Conservation (phyloP, 139 green algal genomes). For the Chlorella ohadii region DNA sequence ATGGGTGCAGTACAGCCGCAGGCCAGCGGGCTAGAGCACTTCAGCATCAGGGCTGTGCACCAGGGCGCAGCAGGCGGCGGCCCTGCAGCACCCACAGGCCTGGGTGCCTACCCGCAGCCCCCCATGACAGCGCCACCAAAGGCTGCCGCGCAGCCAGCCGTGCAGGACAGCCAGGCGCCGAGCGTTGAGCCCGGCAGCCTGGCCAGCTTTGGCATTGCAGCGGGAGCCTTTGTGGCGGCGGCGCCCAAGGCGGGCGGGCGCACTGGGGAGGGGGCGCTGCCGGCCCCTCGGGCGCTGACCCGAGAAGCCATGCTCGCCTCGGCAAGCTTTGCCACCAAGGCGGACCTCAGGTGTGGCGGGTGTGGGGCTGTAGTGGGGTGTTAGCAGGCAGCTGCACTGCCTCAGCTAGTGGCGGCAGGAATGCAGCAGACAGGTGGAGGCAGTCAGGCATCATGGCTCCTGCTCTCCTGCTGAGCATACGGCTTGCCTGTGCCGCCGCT, state of each 20-base stretch:
- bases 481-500: no score
- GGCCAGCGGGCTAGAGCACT: background rate
- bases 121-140: constrained; percentile 23
- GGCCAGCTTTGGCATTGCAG: constrained; percentile 25
- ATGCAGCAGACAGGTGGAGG: no score
- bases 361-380: background rate
- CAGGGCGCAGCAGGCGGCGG: background rate
- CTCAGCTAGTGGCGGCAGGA: no score
- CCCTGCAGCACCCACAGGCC: background rate
- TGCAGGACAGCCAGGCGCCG: background rate
- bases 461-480: no score
- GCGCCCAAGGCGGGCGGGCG: background rate
- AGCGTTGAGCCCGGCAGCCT: background rate
- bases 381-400: background rate
- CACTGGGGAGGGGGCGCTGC: background rate
- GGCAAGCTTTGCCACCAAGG: background rate
- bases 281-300: background rate
- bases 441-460: no score
- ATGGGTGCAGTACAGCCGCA: background rate
- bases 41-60: constrained; percentile 11
- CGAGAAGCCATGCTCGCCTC: background rate
- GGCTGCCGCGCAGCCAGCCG: background rate
- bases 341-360: constrained; percentile 2
- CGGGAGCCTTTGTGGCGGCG: constrained; percentile 6
- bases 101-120: constrained; percentile 22